Conservation (phyloP, 139 green algal species). For the Chlamydomonas schloesseri region DNA sequence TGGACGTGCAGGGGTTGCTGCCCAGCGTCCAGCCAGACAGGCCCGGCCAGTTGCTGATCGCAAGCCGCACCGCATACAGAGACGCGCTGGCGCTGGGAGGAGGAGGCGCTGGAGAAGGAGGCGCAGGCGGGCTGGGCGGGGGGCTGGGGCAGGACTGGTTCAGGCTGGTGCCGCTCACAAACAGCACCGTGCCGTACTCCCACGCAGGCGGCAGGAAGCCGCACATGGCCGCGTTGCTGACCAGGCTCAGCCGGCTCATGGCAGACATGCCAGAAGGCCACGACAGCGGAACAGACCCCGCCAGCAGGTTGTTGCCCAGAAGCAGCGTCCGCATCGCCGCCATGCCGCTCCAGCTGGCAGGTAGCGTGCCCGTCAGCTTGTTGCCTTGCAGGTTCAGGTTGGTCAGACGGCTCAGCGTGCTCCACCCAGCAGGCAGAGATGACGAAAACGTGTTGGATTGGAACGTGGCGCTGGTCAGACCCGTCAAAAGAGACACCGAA, state of each 20-base stretch:
- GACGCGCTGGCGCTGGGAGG: neutral
- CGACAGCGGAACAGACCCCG: neutral
- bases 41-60: neutral
- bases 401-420: neutral
- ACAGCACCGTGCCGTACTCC: neutral
- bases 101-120: neutral
- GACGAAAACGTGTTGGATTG: neutral
- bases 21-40: neutral
- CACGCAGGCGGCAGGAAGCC: neutral
- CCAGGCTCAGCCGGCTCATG: neutral
- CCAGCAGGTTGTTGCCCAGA: conserved; percentile 10
- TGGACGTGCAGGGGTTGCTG: neutral
- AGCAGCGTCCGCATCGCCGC: conserved; percentile 10
- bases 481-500: neutral
- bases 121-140: neutral
- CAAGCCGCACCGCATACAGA: neutral
- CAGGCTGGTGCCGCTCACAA: neutral
- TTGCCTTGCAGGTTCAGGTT: conserved; percentile 46
- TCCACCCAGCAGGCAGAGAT: conserved; percentile 5
- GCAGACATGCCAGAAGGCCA: neutral
- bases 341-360: conserved; percentile 22
- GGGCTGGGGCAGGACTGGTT: neutral
- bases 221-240: neutral
- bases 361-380: conserved; percentile 35
- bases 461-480: neutral